Conservation (phyloP, 2,329 filamentous ascomycete genomes). For the Cladosporium sp. region DNA sequence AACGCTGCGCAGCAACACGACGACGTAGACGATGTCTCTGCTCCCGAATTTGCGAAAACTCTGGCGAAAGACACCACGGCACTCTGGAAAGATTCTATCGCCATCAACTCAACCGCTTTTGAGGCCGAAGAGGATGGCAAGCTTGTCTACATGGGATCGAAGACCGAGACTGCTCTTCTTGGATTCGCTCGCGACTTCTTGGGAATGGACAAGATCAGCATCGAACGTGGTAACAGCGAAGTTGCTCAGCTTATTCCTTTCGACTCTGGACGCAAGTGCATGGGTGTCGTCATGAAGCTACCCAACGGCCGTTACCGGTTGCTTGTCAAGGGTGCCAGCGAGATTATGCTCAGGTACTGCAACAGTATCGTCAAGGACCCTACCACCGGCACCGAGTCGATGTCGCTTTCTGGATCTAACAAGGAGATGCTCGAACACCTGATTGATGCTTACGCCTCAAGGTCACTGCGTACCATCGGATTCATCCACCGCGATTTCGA, state of each 20-base stretch:
- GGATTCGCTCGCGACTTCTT: constrained; percentile 63
- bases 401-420: constrained; percentile 54
- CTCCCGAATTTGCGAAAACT: constrained; percentile 51
- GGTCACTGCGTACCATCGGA: constrained; percentile 79
- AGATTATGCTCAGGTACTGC: constrained; percentile 48
- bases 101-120: constrained; percentile 67
- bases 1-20: constrained; percentile 30
- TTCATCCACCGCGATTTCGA: constrained; percentile 81
- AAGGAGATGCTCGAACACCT: constrained; percentile 58
- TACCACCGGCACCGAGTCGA: constrained; percentile 52
- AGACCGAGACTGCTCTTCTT: constrained; percentile 73
- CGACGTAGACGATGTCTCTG: constrained; percentile 45
- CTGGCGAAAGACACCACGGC: constrained; percentile 51
- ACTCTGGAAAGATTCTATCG: constrained; percentile 60
- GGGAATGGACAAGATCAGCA: constrained; percentile 57
- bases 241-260: constrained; percentile 57
- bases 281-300: constrained; percentile 60
- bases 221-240: constrained; percentile 60
- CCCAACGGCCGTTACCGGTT: constrained; percentile 52
- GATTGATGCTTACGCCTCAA: constrained; percentile 73
- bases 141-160: constrained; percentile 65
- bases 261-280: constrained; percentile 65
- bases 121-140: constrained; percentile 60
- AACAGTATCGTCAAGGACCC: constrained; percentile 55
- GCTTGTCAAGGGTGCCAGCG: constrained; percentile 50